These are phyloP conservation scores for Cynara cardunculus DNA, from an alignment of 129 eudicot species.

Conservation along the genomic window DNA sequence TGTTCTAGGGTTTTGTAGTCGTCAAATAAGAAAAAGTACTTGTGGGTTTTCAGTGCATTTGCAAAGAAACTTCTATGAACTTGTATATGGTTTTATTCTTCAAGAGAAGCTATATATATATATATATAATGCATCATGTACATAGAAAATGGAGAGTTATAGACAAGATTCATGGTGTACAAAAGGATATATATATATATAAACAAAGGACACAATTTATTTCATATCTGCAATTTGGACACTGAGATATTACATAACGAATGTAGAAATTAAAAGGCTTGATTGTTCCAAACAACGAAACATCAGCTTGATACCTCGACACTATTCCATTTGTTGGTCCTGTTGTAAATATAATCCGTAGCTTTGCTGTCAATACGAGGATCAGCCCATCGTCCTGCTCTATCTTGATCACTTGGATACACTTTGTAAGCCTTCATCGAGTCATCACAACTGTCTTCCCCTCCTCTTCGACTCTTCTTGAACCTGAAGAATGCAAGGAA, in stretches of 20 bases:
- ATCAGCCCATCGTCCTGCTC: constrained; percentile 7
- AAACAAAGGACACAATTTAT: constrained; percentile 7
- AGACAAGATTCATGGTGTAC: neutral
- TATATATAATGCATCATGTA: neutral
- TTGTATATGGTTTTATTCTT: neutral
- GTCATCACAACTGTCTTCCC: constrained; percentile 10
- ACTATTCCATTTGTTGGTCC: constrained; percentile 21
- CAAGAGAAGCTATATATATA: neutral
- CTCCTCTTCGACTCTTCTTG: constrained; percentile 3
- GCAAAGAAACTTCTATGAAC: neutral
- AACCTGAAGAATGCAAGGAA: neutral
- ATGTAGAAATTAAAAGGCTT: neutral
- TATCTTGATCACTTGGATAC: constrained; percentile 24
- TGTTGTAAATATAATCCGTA: constrained; percentile 15
- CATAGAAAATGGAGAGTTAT: neutral
- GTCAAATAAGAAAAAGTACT: neutral
- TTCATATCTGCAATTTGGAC: neutral
- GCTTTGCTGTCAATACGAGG: constrained; percentile 28
- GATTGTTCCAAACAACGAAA: neutral
- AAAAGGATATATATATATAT: neutral
- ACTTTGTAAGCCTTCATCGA: constrained; percentile 28
- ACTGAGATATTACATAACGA: neutral
- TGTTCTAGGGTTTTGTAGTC: no score
- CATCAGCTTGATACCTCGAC: constrained; percentile 16
- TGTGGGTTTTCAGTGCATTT: neutral